Evolutionary conservation across 495 filamentous ascomycete species (phyloP), one percentile per base, ranked within the genome.

Genomic region (Glarea lozoyensis): DNA sequence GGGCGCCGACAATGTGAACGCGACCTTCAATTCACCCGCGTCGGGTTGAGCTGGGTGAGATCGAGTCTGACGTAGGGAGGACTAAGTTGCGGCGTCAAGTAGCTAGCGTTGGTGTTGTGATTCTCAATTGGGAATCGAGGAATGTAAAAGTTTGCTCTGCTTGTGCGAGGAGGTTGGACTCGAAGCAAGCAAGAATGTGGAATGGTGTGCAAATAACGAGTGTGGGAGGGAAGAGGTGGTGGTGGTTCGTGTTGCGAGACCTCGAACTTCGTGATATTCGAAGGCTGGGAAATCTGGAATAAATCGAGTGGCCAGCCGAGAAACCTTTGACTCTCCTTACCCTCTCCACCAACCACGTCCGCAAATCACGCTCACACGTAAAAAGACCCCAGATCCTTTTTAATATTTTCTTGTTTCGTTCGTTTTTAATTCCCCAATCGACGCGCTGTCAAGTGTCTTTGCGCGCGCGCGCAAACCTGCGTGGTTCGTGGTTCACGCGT

Each of bases 1-100:
- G 5, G 32, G 29, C 37, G 48, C 36, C 20, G 53, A 52, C 53
- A 55, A 55, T 41, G 31, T 52, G 53, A 52, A 39, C 30, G 31
- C 31, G 45, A 30, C 27, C 19, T 22, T 21, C 12, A 19, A 24
- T 38, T 45, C 36, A 39, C 44, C 44, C 47, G 13, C 13, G 19
- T 25, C 16, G 37, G 49, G 45, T 15, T 33, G 34, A 29, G 3
- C 24, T 16, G 22, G n/a, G n/a, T n/a, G n/a, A 15, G 15, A 11
- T 25, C 9, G 2, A 18, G 40, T 34, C 37, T 15, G 40, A 22
- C 31, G 41, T 46, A 13, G 27, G 24, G n/a, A 25, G 12, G 10
- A 17, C 33, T 37, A 29, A n/a, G 7, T 29, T 29, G 25, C 7
- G 7, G 25, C n/a, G 25, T 7, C 25, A 29, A n/a, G 12, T 22